Evolutionary conservation across 805 yeast genomes (phyloP), one percentile per base, ranked within the genome.

Genomic region (Wickerhamomyces silvicola): DNA sequence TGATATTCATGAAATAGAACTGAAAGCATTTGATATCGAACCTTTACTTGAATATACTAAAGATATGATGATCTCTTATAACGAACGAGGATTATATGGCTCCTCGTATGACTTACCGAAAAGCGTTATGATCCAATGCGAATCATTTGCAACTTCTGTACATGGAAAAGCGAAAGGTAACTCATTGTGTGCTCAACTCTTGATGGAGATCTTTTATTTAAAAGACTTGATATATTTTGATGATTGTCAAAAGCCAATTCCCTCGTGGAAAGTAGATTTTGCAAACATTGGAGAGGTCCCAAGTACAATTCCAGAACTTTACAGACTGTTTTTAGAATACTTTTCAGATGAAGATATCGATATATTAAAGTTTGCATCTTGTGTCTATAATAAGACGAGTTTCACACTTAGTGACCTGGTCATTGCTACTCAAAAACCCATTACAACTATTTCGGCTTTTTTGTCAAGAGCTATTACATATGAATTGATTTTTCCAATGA

Each of bases 291-390:
- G 18, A 3, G 31, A 16, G 10, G 27, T 36, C 3, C 47, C 43
- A 5, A 27, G n/a, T 12, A 29, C 31, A 16, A 28, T 48, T 7
- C 32, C 36, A 4, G 45, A 35, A 2, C 38, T 45, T 2, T 51
- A 42, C 13, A 32, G 35, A 6, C 25, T 33, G 10, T 42, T 51
- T 33, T 12, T 51, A 12, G 23, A 36, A 9, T 45, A 49, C 12
- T 48, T 62, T 6, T 28, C 37, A 3, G 28, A 35, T 10, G 30
- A 36, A 5, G 57, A 57, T 8, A 24, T 51, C 10, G 32, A 46
- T 4, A 31, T 56, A 13, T 41, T 72, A 28, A 60, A 63, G 22
- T 60, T 52, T 41, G 72, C 72, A 2, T 62, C 71, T 1, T 58
- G 72, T 17, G 55, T 66, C 8, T 56, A 64, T 28, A 48, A 46